Conservation (phyloP, 306 rosid species). For the Cercis canadensis region DNA sequence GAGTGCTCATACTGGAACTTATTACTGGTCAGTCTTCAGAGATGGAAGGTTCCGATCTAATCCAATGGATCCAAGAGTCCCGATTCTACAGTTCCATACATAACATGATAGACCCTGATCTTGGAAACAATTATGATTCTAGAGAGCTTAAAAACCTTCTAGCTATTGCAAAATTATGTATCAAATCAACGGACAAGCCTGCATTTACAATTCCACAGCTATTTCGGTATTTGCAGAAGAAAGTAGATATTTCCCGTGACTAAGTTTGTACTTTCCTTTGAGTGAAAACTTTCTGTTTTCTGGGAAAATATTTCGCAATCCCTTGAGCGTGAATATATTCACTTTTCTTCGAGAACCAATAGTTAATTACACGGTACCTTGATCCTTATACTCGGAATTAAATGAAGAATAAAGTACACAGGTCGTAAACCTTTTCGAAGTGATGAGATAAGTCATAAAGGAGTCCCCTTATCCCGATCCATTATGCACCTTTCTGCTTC, state of each 20-base stretch:
- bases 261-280: not conserved
- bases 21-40: slow-evolving; percentile 87
- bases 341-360: not conserved
- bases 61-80: slow-evolving; percentile 84
- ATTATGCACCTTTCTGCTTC: no score
- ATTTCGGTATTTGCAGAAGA: slow-evolving; percentile 74
- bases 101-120: slow-evolving; percentile 94
- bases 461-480: no score
- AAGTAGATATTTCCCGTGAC: slow-evolving; percentile 48
- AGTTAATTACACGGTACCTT: no score
- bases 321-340: not conserved
- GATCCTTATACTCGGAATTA: no score
- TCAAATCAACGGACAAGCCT: slow-evolving; percentile 71
- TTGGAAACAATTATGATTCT: slow-evolving; percentile 70
- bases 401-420: not conserved
- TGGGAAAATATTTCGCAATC: not conserved
- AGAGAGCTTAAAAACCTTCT: slow-evolving; percentile 79
- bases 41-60: slow-evolving; percentile 66
- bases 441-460: no score
- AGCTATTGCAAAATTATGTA: slow-evolving; percentile 82
- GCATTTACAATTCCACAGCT: slow-evolving; percentile 71
- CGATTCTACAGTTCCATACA: slow-evolving; percentile 68
- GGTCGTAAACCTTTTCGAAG: not conserved
- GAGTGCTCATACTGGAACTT: slow-evolving; percentile 85
- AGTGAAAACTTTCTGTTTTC: not conserved